Conservation (phyloP, 2,329 filamentous ascomycete species). For the Dactylellina cionopaga region DNA sequence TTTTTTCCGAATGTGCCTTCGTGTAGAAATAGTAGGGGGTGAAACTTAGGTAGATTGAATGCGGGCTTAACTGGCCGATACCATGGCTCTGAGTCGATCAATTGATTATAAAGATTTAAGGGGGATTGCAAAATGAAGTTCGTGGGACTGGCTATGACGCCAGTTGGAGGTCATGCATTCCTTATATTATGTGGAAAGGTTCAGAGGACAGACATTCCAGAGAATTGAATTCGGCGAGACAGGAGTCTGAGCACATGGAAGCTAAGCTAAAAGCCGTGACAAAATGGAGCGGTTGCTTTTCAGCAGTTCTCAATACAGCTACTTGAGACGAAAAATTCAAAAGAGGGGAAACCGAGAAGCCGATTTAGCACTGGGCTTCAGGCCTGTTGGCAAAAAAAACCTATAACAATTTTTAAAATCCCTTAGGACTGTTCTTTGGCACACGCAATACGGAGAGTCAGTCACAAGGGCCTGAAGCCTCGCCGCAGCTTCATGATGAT, state of each 20-base stretch:
- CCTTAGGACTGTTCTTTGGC: too few relatives aligned
- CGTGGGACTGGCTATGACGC: conserved; percentile 26
- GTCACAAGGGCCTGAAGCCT: conserved; percentile 18
- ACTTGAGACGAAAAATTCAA: conserved; percentile 32
- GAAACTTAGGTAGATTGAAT: too few relatives aligned
- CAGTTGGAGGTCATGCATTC: conserved; percentile 34
- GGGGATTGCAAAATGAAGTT: conserved; percentile 12
- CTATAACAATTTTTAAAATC: too few relatives aligned
- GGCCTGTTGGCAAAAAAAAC: too few relatives aligned
- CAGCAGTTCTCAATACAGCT: conserved; percentile 19
- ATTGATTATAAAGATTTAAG: conserved; percentile 18
- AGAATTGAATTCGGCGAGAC: conserved; percentile 29
- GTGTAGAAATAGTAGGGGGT: too few relatives aligned
- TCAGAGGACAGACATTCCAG: conserved; percentile 30
- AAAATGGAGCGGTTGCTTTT: conserved; percentile 28
- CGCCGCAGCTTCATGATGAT: conserved; percentile 13
- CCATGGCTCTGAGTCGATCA: conserved; percentile 36
- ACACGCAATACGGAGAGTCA: too few relatives aligned
- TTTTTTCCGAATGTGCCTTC: too few relatives aligned
- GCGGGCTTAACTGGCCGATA: conserved; percentile 8
- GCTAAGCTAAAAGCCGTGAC: conserved; percentile 32
- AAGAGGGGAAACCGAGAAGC: conserved; percentile 6
- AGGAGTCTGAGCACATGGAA: conserved; percentile 24
- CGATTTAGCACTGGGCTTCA: neutral
- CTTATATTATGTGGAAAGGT: conserved; percentile 21